Evolutionary conservation across 768 basidiomycete genomes (phyloP).

Genomic region (Auriscalpium microsporum): DNA sequence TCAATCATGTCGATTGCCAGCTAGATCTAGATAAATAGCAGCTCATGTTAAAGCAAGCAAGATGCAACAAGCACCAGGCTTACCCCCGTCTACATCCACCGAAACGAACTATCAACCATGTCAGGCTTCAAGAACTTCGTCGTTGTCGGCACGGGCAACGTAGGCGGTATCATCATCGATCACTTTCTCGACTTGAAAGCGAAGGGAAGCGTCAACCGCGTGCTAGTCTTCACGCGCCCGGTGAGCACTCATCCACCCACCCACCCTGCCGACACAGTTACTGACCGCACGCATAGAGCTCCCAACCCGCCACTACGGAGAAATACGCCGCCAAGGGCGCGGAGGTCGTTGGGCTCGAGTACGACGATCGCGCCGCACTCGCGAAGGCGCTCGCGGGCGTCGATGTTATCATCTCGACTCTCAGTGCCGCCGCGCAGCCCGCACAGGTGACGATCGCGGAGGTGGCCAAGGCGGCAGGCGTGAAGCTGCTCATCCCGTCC

Average conservation of each 20-base stretch:
- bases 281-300: background rate
- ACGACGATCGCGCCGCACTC: conserved; percentile 6
- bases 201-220: conserved; percentile 2
- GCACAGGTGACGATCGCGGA: conserved; percentile 8
- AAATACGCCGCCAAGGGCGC: conserved; percentile 8
- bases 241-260: background rate
- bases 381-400: conserved; percentile 6
- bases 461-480: conserved; percentile 14
- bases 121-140: conserved; percentile 10
- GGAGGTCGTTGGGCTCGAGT: conserved; percentile 4
- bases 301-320: background rate
- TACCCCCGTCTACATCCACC: too few relatives aligned
- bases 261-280: background rate
- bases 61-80: too few relatives aligned
- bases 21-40: too few relatives aligned
- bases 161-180: conserved; percentile 12
- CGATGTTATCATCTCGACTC: conserved; percentile 12
- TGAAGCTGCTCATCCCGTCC: conserved; percentile 13
- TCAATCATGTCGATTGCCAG: too few relatives aligned
- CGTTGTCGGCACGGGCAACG: conserved; percentile 11
- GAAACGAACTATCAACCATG: background rate
- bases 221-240: conserved; percentile 10
- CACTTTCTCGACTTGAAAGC: conserved; percentile 13
- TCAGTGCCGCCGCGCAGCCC: conserved; percentile 1
- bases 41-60: too few relatives aligned